A percentile compares a stretch with the other conserved stretches of the same genome.
Evolutionary conservation across 768 basidiomycete species (phyloP).

Genomic region (Mycena alexandri): DNA sequence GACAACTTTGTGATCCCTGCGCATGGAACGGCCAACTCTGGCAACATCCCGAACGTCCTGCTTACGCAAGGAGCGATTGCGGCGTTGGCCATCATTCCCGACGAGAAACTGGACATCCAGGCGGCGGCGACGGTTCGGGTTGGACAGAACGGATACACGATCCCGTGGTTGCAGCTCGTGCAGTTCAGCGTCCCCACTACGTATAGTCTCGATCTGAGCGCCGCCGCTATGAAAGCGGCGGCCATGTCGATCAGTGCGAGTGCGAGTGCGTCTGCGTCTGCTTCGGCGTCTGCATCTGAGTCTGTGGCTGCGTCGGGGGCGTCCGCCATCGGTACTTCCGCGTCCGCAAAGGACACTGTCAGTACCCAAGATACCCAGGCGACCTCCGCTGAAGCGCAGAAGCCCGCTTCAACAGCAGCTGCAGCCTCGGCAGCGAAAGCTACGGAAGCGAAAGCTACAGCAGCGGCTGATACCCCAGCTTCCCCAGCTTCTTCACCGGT

Average conservation of each 20-base stretch:
- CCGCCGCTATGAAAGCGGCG: conserved; percentile 39
- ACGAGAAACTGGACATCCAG: conserved; percentile 65
- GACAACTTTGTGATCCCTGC: conserved; percentile 68
- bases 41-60: conserved; percentile 67
- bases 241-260: conserved; percentile 37
- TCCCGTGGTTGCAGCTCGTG: conserved; percentile 75
- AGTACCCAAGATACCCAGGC: neutral
- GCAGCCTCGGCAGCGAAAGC: neutral
- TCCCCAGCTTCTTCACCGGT: conserved; percentile 11
- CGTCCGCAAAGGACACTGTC: conserved; percentile 17
- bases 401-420: neutral
- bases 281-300: conserved; percentile 15
- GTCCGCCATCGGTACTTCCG: neutral
- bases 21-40: conserved; percentile 71
- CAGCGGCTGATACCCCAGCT: conserved; percentile 18
- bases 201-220: conserved; percentile 54
- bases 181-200: conserved; percentile 66
- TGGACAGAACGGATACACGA: conserved; percentile 66
- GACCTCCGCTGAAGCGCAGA: neutral
- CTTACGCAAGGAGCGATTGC: conserved; percentile 69
- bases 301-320: conserved; percentile 7
- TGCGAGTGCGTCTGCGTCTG: conserved; percentile 21
- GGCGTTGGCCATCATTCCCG: conserved; percentile 69
- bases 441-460: conserved; percentile 22
- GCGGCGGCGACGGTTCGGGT: conserved; percentile 62